Evolutionary conservation across 1,284 basidiomycete genomes (phyloP).

Genomic region (Leccinum pachyderme): DNA sequence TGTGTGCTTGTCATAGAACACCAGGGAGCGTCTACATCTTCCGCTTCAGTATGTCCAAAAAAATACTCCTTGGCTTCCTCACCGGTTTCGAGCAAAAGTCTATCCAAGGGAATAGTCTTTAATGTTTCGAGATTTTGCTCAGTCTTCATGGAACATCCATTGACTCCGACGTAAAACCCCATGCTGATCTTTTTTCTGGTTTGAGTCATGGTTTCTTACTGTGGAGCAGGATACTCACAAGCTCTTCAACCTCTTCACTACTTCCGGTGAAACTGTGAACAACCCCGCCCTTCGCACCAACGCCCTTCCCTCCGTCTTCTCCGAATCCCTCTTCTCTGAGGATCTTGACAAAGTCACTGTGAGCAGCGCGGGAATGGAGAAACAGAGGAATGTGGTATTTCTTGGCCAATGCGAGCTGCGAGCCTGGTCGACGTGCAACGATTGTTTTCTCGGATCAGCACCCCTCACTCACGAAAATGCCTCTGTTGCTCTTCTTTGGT

Average conservation of each 20-base stretch:
- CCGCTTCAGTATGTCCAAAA: neutral
- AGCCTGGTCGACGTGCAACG: constrained; percentile 32
- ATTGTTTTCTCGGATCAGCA: neutral
- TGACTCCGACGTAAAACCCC: constrained; percentile 66
- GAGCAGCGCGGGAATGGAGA: constrained; percentile 80
- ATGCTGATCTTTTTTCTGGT: constrained; percentile 50
- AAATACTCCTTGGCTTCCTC: neutral
- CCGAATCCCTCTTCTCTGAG: constrained; percentile 65
- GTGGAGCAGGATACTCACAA: constrained; percentile 44
- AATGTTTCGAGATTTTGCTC: constrained; percentile 65
- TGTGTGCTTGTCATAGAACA: constrained; percentile 79
- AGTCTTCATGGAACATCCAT: constrained; percentile 86
- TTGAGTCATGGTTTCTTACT: neutral
- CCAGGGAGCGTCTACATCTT: constrained; percentile 73
- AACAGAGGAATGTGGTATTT: constrained; percentile 79
- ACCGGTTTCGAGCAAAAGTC: constrained; percentile 83
- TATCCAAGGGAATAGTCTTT: constrained; percentile 60
- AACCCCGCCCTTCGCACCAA: constrained; percentile 69
- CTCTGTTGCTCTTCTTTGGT: constrained; percentile 60
- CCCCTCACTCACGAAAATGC: constrained; percentile 56
- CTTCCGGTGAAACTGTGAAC: constrained; percentile 89
- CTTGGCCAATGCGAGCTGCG: constrained; percentile 70
- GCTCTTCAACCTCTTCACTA: constrained; percentile 62
- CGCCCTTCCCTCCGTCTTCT: constrained; percentile 51
- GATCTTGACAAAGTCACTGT: constrained; percentile 70